Evolutionary conservation across 2,329 filamentous ascomycete species (phyloP).

Genomic region (Colletotrichum lentis): DNA sequence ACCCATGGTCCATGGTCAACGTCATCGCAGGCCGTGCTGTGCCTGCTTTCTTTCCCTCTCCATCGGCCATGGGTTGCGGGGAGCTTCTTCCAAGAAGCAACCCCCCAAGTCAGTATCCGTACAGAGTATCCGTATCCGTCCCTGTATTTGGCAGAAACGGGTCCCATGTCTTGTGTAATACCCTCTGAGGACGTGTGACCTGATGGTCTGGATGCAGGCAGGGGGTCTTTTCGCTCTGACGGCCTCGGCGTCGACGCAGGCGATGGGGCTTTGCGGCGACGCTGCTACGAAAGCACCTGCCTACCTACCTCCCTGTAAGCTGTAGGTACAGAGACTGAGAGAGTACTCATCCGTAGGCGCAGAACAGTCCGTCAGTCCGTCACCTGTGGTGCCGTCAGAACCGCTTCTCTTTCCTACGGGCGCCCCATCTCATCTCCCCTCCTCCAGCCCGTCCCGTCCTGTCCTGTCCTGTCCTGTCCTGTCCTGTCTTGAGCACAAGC

Average conservation of each 20-base stretch:
- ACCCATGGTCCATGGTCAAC: not conserved
- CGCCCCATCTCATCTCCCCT: not conserved
- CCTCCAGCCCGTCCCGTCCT: not conserved
- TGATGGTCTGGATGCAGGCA: constrained; percentile 1
- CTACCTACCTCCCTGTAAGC: too few species aligned
- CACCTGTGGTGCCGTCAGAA: too few species aligned
- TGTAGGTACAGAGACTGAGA: too few species aligned
- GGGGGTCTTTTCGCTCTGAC: constrained; percentile 3
- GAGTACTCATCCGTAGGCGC: too few species aligned
- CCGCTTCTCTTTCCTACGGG: not conserved
- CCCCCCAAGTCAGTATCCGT: too few species aligned
- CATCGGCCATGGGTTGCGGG: not conserved
- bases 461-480: not conserved
- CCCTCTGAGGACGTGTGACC: not conserved
- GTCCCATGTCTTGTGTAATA: not conserved
- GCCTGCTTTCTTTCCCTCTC: constrained; percentile 12
- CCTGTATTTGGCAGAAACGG: not conserved
- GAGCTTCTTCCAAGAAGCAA: not conserved
- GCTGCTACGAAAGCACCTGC: not conserved
- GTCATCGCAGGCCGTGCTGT: constrained; percentile 8
- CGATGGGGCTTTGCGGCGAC: not conserved
- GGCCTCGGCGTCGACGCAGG: not conserved
- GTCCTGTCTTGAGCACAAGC: not conserved
- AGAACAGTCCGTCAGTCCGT: too few species aligned
- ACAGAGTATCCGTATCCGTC: too few species aligned